Conservation (phyloP, 331 rosid genomes). For the Rhamnella rubrinervis region DNA sequence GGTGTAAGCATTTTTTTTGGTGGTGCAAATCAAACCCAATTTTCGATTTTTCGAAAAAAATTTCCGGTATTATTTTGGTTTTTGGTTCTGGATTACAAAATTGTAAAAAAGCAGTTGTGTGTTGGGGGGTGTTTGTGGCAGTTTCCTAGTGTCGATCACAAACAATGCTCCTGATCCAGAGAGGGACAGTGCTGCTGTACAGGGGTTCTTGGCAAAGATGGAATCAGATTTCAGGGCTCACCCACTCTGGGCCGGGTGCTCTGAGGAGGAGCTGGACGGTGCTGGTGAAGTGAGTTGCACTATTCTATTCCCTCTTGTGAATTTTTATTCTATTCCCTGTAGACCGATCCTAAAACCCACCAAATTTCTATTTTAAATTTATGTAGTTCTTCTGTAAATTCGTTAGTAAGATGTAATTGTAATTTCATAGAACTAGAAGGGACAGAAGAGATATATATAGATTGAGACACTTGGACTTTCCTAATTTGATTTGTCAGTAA, state of each 20-base stretch:
- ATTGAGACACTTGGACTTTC: no score
- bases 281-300: slow-evolving; percentile 85
- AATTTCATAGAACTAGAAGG: no score
- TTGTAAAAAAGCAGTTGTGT: not conserved
- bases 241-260: slow-evolving; percentile 94
- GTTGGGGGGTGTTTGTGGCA: slow-evolving; percentile 35
- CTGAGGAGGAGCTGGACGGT: slow-evolving; percentile 93
- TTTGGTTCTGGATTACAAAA: not conserved
- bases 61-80: not conserved
- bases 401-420: no score
- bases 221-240: slow-evolving; percentile 91
- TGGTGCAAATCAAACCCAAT: not conserved
- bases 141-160: slow-evolving; percentile 86
- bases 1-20: slow-evolving; percentile 34
- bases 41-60: not conserved
- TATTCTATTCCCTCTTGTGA: not conserved
- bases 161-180: slow-evolving; percentile 89
- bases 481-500: no score
- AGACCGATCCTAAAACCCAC: no score
- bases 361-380: no score
- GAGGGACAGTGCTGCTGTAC: slow-evolving; percentile 72
- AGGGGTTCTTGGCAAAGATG: slow-evolving; percentile 78
- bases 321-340: not conserved
- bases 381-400: no score
- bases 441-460: no score